Evolutionary conservation across 768 basidiomycete genomes (phyloP), one percentile per base, ranked within the genome.

Genomic region (Clitopilus passeckerianus): DNA sequence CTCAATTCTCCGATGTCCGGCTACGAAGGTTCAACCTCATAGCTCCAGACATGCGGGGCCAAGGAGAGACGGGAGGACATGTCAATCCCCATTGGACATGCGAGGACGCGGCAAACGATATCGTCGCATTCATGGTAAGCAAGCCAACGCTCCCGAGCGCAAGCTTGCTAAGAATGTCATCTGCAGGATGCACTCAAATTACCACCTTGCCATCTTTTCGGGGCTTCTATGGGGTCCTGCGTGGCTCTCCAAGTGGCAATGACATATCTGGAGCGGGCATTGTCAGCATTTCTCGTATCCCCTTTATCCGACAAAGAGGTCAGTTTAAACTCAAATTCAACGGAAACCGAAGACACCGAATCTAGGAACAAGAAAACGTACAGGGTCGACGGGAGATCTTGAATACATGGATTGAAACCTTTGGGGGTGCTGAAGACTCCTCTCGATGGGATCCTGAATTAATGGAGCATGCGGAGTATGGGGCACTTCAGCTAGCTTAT

Each of bases 21-120:
- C 54, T 78, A n/a, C 65, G 76, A 35, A 65, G 74, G 15, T 77
- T 74, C 65, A 78, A 77, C 57, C 66, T 76, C 6, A 60, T 78
- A 33, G 68, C 67, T 20, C 53, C 75, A 6, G 75, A 78, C 56
- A 61, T 68, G 23, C 61, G 75, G 33, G 61, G 66, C 35, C 73
- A 75, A 63, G 75, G 76, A 0, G 62, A 65, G 6, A 76, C 74
- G 1, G 59, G 59, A 18, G 74, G 71, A 5, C 24, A 54, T 6
- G 68, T 74, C 2, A 67, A 67, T 12, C 53, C 63, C 9, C 59
- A 59, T n/a, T 77, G 65, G 59, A 63, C 67, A 10, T 57, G 68
- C 4, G 59, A 66, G 37, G 65, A 72, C 1, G 74, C 71, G 0
- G 77, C 74, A 6, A 65, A 72, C 20, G 77, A 78, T 54, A 61